Base-by-base conservation (phyloP, 1,284 basidiomycete genomes). In the Heterobasidion irregulare region DNA sequence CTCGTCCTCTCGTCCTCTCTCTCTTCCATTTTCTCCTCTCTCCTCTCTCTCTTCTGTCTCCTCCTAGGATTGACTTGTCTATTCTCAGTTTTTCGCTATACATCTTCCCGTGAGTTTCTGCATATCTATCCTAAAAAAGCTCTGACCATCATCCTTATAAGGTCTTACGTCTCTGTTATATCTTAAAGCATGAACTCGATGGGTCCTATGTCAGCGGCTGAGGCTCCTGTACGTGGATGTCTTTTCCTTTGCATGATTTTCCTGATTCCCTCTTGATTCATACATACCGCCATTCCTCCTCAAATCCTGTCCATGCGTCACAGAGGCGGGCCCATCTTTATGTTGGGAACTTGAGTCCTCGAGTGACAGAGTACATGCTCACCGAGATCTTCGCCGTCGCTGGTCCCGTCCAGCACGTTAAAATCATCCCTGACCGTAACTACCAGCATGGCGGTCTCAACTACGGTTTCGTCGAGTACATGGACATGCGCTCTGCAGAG, bases 381-480 rank as follows among this genome's bases (percentile, higher is more conserved):
- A 92, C 89, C 50, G 94, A 97, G 73, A 96, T 97, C 64, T 97
- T 97, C 70, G 92, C 92, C 66, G 92, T 97, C 64, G 92, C 93
- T 66, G 95, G 95, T 45, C 86, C 90, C 58, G 94, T 98, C 60
- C 92, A 95, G 71, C 90, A 93, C 66, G 95, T 97, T 70, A 98
- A 98, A 84, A 98, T 99, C 70, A 97, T 99, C 68, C 94, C 94
- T 47, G 95, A 98, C 75, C 86, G 94, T 65, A 98, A 95, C 78
- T 97, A 94, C 71, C 92, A 95, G 72, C 94, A 97, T 68, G 95
- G 93, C 57, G 94, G 94, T 56, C 88, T 96, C 72, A 98, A 97
- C 78, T 99, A 98, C 68, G 96, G 96, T 63, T 98, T 96, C 72
- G 95, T 97, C 70, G 94, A 96, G 75, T 97, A 95, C 75, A 88